phyloP scores from a whole-genome alignment of 83 land plant genomes.

The Diphasiastrum complanatum region DNA sequence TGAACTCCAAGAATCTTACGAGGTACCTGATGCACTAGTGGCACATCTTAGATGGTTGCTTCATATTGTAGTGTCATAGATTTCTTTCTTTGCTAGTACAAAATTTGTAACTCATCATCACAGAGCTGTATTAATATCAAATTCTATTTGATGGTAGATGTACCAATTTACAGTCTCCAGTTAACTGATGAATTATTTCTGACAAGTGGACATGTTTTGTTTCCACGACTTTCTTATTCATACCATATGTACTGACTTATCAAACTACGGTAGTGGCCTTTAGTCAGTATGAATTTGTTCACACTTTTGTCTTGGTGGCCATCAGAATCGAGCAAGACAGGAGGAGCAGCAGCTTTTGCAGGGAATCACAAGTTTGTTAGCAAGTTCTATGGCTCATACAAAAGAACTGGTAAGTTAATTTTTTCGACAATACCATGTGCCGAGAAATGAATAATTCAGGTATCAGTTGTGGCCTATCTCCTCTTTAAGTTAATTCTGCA shows the following conservation, averaged over 20 bases:
- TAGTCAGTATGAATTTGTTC: background rate
- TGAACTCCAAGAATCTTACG: constrained; percentile 61
- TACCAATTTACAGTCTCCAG: too few relatives aligned
- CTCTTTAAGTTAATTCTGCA: too few relatives aligned
- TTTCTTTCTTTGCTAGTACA: background rate
- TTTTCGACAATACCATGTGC: background rate
- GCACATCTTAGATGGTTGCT: background rate
- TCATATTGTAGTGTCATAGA: too few relatives aligned
- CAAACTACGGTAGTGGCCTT: background rate
- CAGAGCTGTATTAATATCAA: too few relatives aligned
- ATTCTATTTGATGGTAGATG: too few relatives aligned
- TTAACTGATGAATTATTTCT: too few relatives aligned
- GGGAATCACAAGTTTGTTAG: constrained; percentile 45
- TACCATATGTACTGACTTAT: too few relatives aligned
- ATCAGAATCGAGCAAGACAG: constrained; percentile 53
- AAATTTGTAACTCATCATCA: too few relatives aligned
- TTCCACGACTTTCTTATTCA: too few relatives aligned
- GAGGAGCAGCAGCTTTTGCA: constrained; percentile 55
- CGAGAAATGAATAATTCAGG: too few relatives aligned
- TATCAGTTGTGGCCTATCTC: background rate
- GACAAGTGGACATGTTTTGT: too few relatives aligned
- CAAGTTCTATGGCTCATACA: constrained; percentile 42
- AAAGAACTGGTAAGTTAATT: constrained; percentile 45
- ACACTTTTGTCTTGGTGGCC: background rate
- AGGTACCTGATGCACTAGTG: constrained; percentile 37